A percentile compares a stretch with the other conserved stretches of the same genome.
Evolutionary conservation across 169 alveolate genomes (phyloP).

Genomic region (Besnoitia besnoiti): DNA sequence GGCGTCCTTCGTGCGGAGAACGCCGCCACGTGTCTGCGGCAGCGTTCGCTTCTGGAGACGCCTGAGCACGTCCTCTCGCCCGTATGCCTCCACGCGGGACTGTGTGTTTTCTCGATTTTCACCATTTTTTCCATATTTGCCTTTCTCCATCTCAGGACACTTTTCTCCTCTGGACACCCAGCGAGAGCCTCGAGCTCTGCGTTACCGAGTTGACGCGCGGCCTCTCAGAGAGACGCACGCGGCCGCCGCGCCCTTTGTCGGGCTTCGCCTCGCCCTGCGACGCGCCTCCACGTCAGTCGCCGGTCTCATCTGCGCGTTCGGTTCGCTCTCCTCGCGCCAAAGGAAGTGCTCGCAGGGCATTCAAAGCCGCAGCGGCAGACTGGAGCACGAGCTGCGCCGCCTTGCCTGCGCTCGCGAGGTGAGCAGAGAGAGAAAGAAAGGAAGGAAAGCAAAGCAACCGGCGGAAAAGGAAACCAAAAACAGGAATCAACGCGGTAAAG

Average conservation of each 20-base stretch:
- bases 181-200: constrained; percentile 17
- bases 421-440: neutral
- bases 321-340: too few relatives aligned
- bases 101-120: neutral
- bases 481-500: too few relatives aligned
- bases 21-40: neutral
- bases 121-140: neutral
- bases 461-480: too few relatives aligned
- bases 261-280: too few relatives aligned
- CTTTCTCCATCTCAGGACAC: neutral
- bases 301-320: too few relatives aligned
- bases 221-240: neutral
- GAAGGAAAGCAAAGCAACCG: too few relatives aligned
- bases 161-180: neutral
- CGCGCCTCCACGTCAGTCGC: too few relatives aligned
- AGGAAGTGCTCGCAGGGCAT: too few relatives aligned
- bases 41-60: neutral
- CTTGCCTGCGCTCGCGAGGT: neutral
- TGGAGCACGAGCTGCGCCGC: neutral
- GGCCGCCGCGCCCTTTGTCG: neutral
- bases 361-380: neutral
- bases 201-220: neutral
- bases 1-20: neutral
- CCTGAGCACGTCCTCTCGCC: neutral
- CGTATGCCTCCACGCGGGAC: neutral